Evolutionary conservation across 2,329 filamentous ascomycete genomes (phyloP).

Genomic region (Cytospora mali): DNA sequence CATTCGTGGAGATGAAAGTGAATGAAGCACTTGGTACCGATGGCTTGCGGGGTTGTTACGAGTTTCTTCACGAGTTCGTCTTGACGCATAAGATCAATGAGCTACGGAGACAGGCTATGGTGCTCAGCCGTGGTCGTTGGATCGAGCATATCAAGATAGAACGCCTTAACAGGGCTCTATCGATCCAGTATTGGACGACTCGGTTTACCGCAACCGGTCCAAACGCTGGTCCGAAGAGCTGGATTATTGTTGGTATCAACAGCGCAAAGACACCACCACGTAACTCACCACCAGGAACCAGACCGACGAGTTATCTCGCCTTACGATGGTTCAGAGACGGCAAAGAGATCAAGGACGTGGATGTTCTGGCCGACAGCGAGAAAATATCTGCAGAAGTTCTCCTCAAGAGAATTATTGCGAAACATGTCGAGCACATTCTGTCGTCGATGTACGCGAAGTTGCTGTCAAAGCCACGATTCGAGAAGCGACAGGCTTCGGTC

Average conservation of each 20-base stretch:
- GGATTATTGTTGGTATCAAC: conserved; percentile 84
- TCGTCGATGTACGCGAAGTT: conserved; percentile 66
- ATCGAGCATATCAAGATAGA: conserved; percentile 77
- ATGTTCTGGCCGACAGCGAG: conserved; percentile 67
- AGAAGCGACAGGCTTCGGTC: conserved; percentile 60
- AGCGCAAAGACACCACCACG: conserved; percentile 57
- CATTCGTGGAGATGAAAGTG: conserved; percentile 68
- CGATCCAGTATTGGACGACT: conserved; percentile 88
- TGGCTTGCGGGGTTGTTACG: conserved; percentile 79
- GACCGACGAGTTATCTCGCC: conserved; percentile 56
- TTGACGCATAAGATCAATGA: conserved; percentile 89
- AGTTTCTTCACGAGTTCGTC: conserved; percentile 83
- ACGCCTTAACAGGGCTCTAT: conserved; percentile 75
- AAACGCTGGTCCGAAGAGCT: conserved; percentile 65
- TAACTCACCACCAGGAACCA: conserved; percentile 43
- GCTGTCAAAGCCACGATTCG: conserved; percentile 61
- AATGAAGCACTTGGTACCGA: conserved; percentile 72
- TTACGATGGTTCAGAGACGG: conserved; percentile 85
- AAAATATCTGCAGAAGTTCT: conserved; percentile 74
- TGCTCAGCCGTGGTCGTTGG: conserved; percentile 74
- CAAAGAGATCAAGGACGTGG: conserved; percentile 69
- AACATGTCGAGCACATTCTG: conserved; percentile 74
- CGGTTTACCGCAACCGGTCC: conserved; percentile 57
- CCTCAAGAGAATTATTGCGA: conserved; percentile 72
- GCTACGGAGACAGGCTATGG: conserved; percentile 74